These are phyloP conservation scores for Aquilaria sinensis DNA, from an alignment of 345 rosid genomes.

Conservation along the genomic window DNA sequence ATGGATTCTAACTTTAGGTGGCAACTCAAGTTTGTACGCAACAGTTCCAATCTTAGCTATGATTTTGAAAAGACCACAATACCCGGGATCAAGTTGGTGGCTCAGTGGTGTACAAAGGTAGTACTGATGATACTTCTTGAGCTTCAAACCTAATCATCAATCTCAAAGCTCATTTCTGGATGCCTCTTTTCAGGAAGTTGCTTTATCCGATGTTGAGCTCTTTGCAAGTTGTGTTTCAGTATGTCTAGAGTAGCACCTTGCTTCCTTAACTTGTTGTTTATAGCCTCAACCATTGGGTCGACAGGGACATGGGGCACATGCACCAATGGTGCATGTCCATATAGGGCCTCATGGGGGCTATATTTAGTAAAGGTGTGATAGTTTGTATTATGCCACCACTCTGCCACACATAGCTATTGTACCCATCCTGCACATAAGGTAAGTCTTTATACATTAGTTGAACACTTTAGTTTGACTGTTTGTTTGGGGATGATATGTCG, in stretches of 20 bases:
- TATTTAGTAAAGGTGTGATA: background rate
- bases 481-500: constrained; percentile 4
- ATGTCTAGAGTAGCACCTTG: background rate
- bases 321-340: background rate
- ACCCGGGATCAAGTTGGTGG: no score
- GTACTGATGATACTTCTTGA: no score
- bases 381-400: background rate
- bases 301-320: background rate
- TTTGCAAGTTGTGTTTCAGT: no score
- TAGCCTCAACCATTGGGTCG: background rate
- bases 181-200: no score
- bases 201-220: no score
- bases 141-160: no score
- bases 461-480: constrained; percentile 4
- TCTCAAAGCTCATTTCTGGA: no score
- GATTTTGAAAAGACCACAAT: no score
- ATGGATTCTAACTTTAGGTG: no score
- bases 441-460: background rate
- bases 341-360: background rate
- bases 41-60: no score
- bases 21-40: no score
- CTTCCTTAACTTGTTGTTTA: background rate
- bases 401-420: background rate
- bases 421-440: constrained; percentile 2
- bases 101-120: no score